Conservation (phyloP, 164 flowering plant genomes). For the Annona squamosa region DNA sequence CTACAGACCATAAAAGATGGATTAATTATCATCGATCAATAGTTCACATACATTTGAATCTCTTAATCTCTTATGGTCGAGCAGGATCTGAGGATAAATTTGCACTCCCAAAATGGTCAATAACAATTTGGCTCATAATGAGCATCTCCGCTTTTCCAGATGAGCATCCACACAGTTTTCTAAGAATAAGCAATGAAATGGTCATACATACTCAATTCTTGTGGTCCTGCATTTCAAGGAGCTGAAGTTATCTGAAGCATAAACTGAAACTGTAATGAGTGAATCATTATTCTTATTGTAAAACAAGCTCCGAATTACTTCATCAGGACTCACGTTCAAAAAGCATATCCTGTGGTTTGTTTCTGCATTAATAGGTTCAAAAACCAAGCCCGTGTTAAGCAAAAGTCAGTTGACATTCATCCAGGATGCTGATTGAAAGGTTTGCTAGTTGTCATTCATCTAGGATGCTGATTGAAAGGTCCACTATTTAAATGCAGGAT, state of each 20-base stretch:
- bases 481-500: no score
- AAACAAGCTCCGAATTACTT: conserved; percentile 93
- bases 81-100: background rate
- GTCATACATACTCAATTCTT: conserved; percentile 71
- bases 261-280: conserved; percentile 96
- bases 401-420: background rate
- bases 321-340: conserved; percentile 85
- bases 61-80: background rate
- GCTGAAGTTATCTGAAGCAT: conserved; percentile 98
- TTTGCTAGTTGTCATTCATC: background rate
- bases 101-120: background rate
- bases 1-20: background rate
- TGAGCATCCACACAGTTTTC: no score
- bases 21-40: background rate
- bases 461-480: no score
- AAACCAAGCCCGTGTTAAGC: background rate
- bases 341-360: conserved; percentile 90
- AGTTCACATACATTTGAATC: background rate
- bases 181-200: background rate
- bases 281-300: conserved; percentile 97
- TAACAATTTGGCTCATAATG: background rate
- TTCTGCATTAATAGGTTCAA: conserved; percentile 40
- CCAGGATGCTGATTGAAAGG: background rate
- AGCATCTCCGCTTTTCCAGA: no score
- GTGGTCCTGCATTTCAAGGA: conserved; percentile 97